Evolutionary conservation across 345 rosid genomes (phyloP), one percentile per base, ranked within the genome.

Genomic region (Eucalyptus sideroxylon): DNA sequence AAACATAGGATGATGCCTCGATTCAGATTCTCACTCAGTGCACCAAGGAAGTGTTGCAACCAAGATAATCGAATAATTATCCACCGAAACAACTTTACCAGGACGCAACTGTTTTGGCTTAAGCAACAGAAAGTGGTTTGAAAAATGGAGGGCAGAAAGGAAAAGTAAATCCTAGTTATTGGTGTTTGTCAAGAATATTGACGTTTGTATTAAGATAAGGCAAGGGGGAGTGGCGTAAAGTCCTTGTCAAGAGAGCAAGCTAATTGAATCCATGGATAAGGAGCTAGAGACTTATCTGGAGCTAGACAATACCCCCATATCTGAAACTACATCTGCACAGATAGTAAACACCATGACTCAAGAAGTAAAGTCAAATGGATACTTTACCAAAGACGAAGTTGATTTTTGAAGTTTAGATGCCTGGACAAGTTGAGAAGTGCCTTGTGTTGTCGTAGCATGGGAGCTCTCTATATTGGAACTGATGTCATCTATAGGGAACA

Each of bases 371-470:
- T 14, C 40, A 34, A 59, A 62, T 27, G 42, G 85, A 50, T 60
- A 82, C 19, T 86, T 93, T 95, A 97, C 98, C 98, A 97, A 92
- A 47, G 99, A 97, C 27, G 99, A 96, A 91, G 95, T 96, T 88
- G 99, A 97, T 94, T 93, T 92, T 90, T 98, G 98, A 50, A 95
- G 93, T 89, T 95, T 96, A 83, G 98, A 93, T 19, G 99, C 99
- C 93, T 95, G 95, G 81, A 90, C 94, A 51, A 98, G 99, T 56
- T 98, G 97, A 27, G 95, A 92, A 92, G 90, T 95, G 45, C 95
- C 99, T 91, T 95, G 98, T 60, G 93, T 93, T 89, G 98, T 95
- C 88, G 99, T 94, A 49, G 96, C 94, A 86, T 92, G 92, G 59
- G 99, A 90, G 92, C 91, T 95, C 23, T 97, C 99, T 9, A 96